Base-by-base conservation (phyloP, 2,329 filamentous ascomycete species). In the Rutstroemia sp. region DNA sequence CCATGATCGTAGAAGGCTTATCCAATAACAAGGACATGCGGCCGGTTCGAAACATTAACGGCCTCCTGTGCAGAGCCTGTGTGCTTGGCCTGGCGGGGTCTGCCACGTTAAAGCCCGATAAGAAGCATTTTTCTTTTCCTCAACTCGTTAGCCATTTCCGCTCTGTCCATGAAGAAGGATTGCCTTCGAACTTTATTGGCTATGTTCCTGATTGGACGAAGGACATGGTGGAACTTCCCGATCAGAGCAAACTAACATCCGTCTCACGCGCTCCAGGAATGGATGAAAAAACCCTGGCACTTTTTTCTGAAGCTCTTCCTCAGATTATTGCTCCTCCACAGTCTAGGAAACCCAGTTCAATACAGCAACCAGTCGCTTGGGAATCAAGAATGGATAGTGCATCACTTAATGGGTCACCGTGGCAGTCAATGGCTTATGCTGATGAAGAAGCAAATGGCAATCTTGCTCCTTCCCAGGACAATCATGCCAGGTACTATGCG, bases 61-160 rank as follows among this genome's bases (percentile, higher is more conserved):
- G 74, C 4, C 70, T 86, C 17, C 64, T 72, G 49, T 86, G 83
- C 68, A 81, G 77, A 66, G 72, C 75, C 17, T 87, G 82, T 63
- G 73, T 67, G 63, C 66, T 70, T 55, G 68, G 67, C 51, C 64
- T 63, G 57, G 58, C 62, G 17, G 64, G 63, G 38, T 61, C 65
- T 40, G 49, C 55, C 47, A 51, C 63, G 17, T 51, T 39, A 60
- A 52, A 72, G 42, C 27, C 53, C 6, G 54, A 53, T 10, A 70
- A 69, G 48, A 73, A 70, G 49, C 69, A 75, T 9, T 78, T 79
- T 58, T 80, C 79, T n/a, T 71, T 87, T 16, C 76, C 82, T 27
- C 77, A 79, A 52, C 77, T 88, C 56, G 78, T 80, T 59, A 79
- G 77, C 56, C 78, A 84, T 61, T 82, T 83, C 56, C 78, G 82